Evolutionary conservation across 2,329 filamentous ascomycete genomes (phyloP).

Genomic region (Verticillium nubilum): DNA sequence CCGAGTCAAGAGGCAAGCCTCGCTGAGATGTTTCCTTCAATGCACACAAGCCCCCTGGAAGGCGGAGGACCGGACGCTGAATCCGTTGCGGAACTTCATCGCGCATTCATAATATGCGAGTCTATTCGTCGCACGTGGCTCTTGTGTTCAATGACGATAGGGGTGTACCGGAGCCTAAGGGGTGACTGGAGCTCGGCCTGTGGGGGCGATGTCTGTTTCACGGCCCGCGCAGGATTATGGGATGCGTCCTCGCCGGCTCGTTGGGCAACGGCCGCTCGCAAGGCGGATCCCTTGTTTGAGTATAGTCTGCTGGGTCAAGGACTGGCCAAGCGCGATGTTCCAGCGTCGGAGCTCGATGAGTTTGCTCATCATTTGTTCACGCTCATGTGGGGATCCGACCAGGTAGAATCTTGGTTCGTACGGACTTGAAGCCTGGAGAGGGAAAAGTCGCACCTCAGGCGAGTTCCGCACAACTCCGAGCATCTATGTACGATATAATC

Average conservation of each 20-base stretch:
- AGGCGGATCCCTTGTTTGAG: conserved; percentile 2
- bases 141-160: conserved; percentile 9
- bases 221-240: conserved; percentile 21
- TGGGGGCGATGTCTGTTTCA: conserved; percentile 17
- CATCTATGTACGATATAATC: background rate
- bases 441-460: background rate
- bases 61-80: conserved; percentile 3
- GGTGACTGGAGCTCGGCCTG: conserved; percentile 7
- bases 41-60: background rate
- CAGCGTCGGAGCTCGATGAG: conserved; percentile 7
- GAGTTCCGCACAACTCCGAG: background rate
- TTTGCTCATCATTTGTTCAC: conserved; percentile 5
- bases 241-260: conserved; percentile 15
- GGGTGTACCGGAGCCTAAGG: conserved; percentile 12
- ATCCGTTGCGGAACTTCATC: conserved; percentile 14
- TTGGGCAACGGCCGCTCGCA: background rate
- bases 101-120: conserved; percentile 25
- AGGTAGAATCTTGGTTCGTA: conserved; percentile 9
- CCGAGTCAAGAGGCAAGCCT: conserved; percentile 7
- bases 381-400: conserved; percentile 9
- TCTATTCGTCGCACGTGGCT: conserved; percentile 19
- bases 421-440: background rate
- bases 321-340: conserved; percentile 5
- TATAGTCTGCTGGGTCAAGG: conserved; percentile 3
- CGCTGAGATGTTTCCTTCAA: background rate